phyloP scores from a whole-genome alignment of 2,329 filamentous ascomycete species.

The Aspergillus novoparasiticus region DNA sequence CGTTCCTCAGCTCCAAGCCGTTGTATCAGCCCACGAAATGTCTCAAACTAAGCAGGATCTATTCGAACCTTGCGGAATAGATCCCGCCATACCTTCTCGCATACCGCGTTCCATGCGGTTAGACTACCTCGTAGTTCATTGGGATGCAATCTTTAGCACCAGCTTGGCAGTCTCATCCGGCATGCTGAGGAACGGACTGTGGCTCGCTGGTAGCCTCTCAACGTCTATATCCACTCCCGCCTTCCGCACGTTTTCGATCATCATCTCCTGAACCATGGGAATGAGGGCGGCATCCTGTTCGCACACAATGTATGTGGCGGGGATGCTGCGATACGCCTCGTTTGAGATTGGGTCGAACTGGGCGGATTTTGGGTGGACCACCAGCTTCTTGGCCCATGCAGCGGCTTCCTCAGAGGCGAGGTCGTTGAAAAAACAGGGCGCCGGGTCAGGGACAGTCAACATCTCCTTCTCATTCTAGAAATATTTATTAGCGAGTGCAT shows the following conservation, averaged over 20 bases:
- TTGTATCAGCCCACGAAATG: background rate
- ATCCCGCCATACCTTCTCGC: background rate
- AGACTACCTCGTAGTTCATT: background rate
- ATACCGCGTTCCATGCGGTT: background rate
- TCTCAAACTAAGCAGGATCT: background rate
- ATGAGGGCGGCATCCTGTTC: slow-evolving; percentile 5
- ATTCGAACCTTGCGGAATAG: background rate
- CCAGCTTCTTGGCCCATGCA: background rate
- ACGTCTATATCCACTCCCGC: background rate
- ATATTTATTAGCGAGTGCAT: background rate
- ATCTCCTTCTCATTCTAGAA: background rate
- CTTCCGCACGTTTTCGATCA: background rate
- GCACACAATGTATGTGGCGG: slow-evolving; percentile 8
- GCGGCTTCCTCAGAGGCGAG: background rate
- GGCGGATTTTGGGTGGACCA: background rate
- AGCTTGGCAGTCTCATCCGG: background rate
- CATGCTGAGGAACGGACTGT: slow-evolving; percentile 1
- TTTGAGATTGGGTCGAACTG: background rate
- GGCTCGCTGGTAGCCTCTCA: background rate
- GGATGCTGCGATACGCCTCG: slow-evolving; percentile 7
- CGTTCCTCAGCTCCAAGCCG: background rate
- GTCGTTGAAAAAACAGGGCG: slow-evolving; percentile 1
- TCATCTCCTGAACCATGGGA: slow-evolving; percentile 2
- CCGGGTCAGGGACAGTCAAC: background rate
- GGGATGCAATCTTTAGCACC: background rate